Conservation (phyloP, 495 filamentous ascomycete species). For the Trichocladium uniseriatum region DNA sequence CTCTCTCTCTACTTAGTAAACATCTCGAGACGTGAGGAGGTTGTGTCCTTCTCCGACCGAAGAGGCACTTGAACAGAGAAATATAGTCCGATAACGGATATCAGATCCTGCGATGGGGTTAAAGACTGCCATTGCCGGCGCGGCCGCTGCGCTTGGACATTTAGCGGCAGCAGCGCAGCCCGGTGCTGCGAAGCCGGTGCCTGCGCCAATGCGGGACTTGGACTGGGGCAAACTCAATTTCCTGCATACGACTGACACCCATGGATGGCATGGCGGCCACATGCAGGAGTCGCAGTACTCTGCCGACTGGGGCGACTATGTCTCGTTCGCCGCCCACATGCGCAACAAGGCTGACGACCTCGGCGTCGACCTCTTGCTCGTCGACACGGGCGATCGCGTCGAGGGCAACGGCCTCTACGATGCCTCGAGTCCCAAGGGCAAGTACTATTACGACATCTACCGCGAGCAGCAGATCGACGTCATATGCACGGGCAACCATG, state of each 20-base stretch:
- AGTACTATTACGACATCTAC: conserved; percentile 79
- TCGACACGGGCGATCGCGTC: conserved; percentile 90
- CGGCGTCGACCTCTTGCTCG: conserved; percentile 73
- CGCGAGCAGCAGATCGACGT: conserved; percentile 74
- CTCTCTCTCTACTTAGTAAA: too few species aligned
- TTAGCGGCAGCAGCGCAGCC: conserved; percentile 57
- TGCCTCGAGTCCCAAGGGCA: conserved; percentile 73
- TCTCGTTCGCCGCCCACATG: conserved; percentile 83
- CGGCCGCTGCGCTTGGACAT: conserved; percentile 24
- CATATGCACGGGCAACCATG: conserved; percentile 87
- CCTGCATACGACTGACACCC: conserved; percentile 86
- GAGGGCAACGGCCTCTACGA: conserved; percentile 98
- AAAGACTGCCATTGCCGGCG: conserved; percentile 10
- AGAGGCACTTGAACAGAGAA: too few species aligned
- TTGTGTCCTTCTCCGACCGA: too few species aligned
- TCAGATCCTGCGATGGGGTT: too few species aligned
- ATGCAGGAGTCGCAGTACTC: conserved; percentile 89
- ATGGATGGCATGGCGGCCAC: conserved; percentile 94
- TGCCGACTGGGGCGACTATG: conserved; percentile 95
- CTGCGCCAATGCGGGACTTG: conserved; percentile 71
- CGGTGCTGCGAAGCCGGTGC: conserved; percentile 64
- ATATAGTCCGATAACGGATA: too few species aligned
- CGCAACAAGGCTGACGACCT: conserved; percentile 63
- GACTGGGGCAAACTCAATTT: conserved; percentile 91
- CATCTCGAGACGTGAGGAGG: too few species aligned